Evolutionary conservation across 1,284 basidiomycete genomes (phyloP).

Genomic region (Apiotrichum mycotoxinovorans): DNA sequence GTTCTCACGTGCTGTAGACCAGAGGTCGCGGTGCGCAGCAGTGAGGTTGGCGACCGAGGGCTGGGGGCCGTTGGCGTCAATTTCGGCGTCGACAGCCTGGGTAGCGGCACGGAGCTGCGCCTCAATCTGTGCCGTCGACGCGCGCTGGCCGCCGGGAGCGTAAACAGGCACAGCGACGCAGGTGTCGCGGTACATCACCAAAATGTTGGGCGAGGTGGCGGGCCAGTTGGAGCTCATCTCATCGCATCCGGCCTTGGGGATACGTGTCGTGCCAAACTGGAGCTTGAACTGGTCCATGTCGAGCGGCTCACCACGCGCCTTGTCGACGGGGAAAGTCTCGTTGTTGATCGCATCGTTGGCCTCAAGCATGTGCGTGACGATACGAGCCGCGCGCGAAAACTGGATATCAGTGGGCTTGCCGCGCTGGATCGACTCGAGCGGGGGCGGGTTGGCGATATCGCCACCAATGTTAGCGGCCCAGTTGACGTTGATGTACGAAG

Average conservation of each 20-base stretch:
- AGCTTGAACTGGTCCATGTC: conserved; percentile 19
- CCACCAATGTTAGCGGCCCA: conserved; percentile 14
- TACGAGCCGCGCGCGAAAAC: conserved; percentile 7
- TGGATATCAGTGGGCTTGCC: conserved; percentile 5
- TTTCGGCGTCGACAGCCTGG: conserved; percentile 1
- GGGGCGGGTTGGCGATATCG: conserved; percentile 3
- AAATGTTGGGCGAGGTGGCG: background rate
- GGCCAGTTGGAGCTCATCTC: conserved; percentile 9
- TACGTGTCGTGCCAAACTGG: conserved; percentile 17
- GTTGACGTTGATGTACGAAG: conserved; percentile 18
- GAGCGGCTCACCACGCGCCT: conserved; percentile 7
- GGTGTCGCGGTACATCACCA: conserved; percentile 12
- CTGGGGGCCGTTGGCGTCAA: conserved; percentile 1
- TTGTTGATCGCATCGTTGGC: conserved; percentile 16
- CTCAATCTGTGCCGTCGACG: conserved; percentile 11
- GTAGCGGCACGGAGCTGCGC: conserved; percentile 8
- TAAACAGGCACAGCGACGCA: conserved; percentile 13
- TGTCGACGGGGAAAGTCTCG: conserved; percentile 13
- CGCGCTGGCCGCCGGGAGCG: conserved; percentile 1
- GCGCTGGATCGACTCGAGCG: background rate
- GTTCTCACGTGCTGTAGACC: conserved; percentile 8
- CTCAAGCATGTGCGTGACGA: conserved; percentile 15
- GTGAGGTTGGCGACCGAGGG: conserved; percentile 14
- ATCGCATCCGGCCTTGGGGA: conserved; percentile 11
- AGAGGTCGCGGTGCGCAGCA: conserved; percentile 14